These are phyloP conservation scores for Leishmania tarentolae DNA, from an alignment of 208 protist species.

Conservation along the genomic window DNA sequence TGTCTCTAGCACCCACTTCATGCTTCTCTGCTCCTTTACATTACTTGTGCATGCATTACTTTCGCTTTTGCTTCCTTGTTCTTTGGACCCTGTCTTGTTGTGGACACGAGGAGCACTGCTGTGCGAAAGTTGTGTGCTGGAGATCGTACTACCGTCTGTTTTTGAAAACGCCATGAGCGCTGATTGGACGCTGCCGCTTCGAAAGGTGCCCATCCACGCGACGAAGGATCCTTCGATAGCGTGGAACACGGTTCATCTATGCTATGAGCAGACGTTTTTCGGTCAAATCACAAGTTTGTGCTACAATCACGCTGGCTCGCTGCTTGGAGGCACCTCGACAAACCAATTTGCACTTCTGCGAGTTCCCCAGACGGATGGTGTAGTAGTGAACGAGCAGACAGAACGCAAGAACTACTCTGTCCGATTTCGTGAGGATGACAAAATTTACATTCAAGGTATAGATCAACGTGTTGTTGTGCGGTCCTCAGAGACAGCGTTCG, in stretches of 20 bases:
- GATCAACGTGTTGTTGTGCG: constrained; percentile 78
- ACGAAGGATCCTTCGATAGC: constrained; percentile 60
- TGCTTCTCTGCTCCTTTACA: not conserved
- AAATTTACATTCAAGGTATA: constrained; percentile 74
- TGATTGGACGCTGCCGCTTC: constrained; percentile 73
- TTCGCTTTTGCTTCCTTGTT: not conserved
- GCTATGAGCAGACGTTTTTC: constrained; percentile 89
- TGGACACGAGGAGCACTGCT: not conserved
- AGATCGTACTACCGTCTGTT: not conserved
- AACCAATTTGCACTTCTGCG: constrained; percentile 83
- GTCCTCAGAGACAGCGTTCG: constrained; percentile 84
- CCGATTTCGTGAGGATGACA: constrained; percentile 81
- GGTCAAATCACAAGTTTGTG: constrained; percentile 68
- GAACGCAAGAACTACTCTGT: constrained; percentile 77
- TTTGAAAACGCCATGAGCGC: constrained; percentile 27
- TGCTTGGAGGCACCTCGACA: constrained; percentile 72
- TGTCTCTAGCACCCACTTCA: not conserved
- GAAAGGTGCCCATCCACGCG: constrained; percentile 47
- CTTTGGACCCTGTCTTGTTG: no score
- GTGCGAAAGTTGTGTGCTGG: not conserved
- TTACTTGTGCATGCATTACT: not conserved
- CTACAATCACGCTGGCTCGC: constrained; percentile 65
- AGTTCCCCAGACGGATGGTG: constrained; percentile 75
- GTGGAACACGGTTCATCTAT: constrained; percentile 79
- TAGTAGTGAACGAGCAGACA: constrained; percentile 81